Percentiles rank a stretch among this genome's conserved stretches.
phyloP scores from a whole-genome alignment of 1,284 basidiomycete genomes.

The Pterulicium gracile region DNA sequence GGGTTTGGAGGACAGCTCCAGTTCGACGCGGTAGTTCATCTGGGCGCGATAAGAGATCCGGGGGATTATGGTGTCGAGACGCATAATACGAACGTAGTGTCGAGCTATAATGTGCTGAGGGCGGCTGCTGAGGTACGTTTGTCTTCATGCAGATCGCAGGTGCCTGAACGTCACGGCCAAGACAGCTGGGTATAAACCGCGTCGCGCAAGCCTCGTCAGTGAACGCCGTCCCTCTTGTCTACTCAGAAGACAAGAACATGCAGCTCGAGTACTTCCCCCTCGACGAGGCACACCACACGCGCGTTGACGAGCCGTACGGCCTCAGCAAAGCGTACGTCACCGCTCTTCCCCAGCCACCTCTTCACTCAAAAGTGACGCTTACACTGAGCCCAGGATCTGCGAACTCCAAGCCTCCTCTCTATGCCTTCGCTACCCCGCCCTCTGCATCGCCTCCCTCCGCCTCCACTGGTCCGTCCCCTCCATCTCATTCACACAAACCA shows the following conservation, averaged over 20 bases:
- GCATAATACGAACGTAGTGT: slow-evolving; percentile 34
- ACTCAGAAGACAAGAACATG: slow-evolving; percentile 25
- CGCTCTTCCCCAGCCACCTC: no score
- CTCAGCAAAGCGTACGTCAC: slow-evolving; percentile 44
- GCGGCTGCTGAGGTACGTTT: background rate
- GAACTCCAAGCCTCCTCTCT: slow-evolving; percentile 61
- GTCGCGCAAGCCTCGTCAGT: slow-evolving; percentile 63
- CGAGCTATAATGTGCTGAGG: background rate
- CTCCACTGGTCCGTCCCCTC: slow-evolving; percentile 50
- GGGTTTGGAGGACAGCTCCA: background rate
- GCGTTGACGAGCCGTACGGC: slow-evolving; percentile 67
- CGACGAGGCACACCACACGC: slow-evolving; percentile 57
- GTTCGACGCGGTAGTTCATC: slow-evolving; percentile 30
- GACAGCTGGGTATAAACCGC: slow-evolving; percentile 49
- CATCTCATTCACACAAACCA: slow-evolving; percentile 18
- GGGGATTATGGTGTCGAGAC: slow-evolving; percentile 40
- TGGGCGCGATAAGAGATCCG: slow-evolving; percentile 41
- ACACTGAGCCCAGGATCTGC: slow-evolving; percentile 23
- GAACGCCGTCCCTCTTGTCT: slow-evolving; percentile 53
- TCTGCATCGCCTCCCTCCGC: slow-evolving; percentile 60
- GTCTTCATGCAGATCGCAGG: background rate
- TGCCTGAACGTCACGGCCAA: slow-evolving; percentile 3
- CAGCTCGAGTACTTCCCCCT: slow-evolving; percentile 61
- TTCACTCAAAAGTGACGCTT: no score
- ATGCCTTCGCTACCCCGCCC: slow-evolving; percentile 43